Conservation (phyloP, 1,284 basidiomycete species). For the Sporisorium exsertum region DNA sequence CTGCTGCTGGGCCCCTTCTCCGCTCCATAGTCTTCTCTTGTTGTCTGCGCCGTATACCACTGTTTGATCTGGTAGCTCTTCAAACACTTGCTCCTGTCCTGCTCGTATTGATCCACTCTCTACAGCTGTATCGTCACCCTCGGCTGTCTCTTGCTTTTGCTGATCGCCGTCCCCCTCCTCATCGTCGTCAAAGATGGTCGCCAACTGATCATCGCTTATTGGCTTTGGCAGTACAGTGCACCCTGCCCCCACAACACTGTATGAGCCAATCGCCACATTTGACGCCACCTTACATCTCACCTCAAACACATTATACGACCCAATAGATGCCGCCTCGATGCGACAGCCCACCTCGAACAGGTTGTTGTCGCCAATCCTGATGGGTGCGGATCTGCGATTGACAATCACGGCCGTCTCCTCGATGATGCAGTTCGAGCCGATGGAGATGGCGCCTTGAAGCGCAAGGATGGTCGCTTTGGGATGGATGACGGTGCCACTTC, state of each 20-base stretch:
- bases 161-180: conserved; percentile 8
- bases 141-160: not conserved
- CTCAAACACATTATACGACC: conserved; percentile 85
- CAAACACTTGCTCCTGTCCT: conserved; percentile 17
- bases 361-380: conserved; percentile 91
- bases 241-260: conserved; percentile 83
- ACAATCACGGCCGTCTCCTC: conserved; percentile 90
- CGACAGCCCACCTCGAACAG: conserved; percentile 91
- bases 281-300: conserved; percentile 82
- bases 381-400: conserved; percentile 76
- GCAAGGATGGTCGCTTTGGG: conserved; percentile 92
- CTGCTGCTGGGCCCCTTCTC: conserved; percentile 84
- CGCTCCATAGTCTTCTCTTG: conserved; percentile 83
- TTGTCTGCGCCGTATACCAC: conserved; percentile 83
- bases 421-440: conserved; percentile 88
- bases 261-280: conserved; percentile 80
- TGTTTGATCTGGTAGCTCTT: conserved; percentile 84
- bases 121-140: not conserved
- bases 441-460: conserved; percentile 84
- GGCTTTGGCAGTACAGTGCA: conserved; percentile 70
- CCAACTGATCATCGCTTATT: conserved; percentile 21
- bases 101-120: not conserved
- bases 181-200: conserved; percentile 21
- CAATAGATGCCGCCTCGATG: conserved; percentile 86
- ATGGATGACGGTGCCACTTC: conserved; percentile 80